Percentiles rank a stretch among this genome's conserved stretches.
These are phyloP conservation scores for Fusarium falciforme DNA, from an alignment of 2,329 filamentous ascomycete species.

Conservation along the genomic window DNA sequence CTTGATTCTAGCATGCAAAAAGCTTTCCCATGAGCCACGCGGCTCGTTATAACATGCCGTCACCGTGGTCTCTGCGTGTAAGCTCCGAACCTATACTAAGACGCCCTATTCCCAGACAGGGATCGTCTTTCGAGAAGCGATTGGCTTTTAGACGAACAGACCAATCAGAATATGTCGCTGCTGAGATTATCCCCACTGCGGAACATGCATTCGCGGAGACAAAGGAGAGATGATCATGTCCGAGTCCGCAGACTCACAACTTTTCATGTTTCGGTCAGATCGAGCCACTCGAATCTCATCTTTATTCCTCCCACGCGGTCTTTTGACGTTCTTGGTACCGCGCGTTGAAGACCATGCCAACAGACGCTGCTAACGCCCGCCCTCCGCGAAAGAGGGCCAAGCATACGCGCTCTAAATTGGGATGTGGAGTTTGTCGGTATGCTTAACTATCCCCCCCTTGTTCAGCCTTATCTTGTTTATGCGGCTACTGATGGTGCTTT, in stretches of 20 bases:
- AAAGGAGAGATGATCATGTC: not conserved
- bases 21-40: not conserved
- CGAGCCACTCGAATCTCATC: not conserved
- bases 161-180: slow-evolving; percentile 4
- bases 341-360: not conserved
- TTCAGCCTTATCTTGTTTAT: not conserved
- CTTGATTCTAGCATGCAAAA: not conserved
- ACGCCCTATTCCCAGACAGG: not conserved
- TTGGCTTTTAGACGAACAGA: slow-evolving; percentile 29
- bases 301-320: not conserved
- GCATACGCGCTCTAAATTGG: slow-evolving; percentile 32
- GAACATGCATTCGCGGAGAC: not conserved
- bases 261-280: not conserved
- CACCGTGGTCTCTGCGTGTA: not conserved
- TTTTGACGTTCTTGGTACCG: not conserved
- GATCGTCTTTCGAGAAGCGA: not conserved
- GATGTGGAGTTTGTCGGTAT: slow-evolving; percentile 35
- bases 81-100: not conserved
- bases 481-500: not conserved
- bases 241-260: not conserved
- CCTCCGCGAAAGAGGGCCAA: slow-evolving; percentile 29
- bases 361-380: not conserved
- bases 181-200: not conserved
- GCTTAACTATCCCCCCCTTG: not conserved
- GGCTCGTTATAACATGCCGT: not conserved